phyloP scores from a whole-genome alignment of 495 filamentous ascomycete species.

The Saxispiralis lemnorum region DNA sequence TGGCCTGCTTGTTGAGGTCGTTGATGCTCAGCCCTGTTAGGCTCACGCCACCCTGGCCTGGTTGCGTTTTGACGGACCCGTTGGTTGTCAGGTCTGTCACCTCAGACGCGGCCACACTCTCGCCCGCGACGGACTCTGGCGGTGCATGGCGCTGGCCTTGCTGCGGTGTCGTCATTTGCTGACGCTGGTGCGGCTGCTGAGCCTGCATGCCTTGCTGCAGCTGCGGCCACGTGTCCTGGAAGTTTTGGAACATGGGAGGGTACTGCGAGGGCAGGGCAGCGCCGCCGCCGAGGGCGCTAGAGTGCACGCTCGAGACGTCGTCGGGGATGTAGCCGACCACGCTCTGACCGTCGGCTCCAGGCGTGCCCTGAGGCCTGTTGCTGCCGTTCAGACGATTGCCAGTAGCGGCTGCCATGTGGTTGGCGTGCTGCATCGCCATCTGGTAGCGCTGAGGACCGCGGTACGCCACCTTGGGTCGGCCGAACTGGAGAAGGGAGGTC shows the following conservation, averaged over 20 bases:
- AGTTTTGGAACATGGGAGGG: slow-evolving; percentile 89
- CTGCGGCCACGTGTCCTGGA: slow-evolving; percentile 77
- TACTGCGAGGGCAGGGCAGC: slow-evolving; percentile 50
- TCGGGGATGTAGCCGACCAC: slow-evolving; percentile 90
- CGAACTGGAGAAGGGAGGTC: slow-evolving; percentile 86
- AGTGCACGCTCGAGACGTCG: slow-evolving; percentile 90
- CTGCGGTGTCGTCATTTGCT: slow-evolving; percentile 33
- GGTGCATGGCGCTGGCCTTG: slow-evolving; percentile 5
- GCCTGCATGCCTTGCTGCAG: slow-evolving; percentile 35
- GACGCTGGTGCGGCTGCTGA: slow-evolving; percentile 19
- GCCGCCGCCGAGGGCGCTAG: slow-evolving; percentile 67
- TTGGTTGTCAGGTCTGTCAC: slow-evolving; percentile 60
- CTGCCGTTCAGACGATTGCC: slow-evolving; percentile 37
- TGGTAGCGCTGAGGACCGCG: slow-evolving; percentile 79
- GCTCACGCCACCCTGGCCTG: slow-evolving; percentile 68
- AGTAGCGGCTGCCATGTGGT: slow-evolving; percentile 33
- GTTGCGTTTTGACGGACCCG: slow-evolving; percentile 37
- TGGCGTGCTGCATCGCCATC: slow-evolving; percentile 58
- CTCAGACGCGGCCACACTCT: slow-evolving; percentile 78
- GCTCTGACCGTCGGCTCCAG: slow-evolving; percentile 46
- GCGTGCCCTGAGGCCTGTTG: slow-evolving; percentile 5
- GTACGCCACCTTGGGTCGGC: slow-evolving; percentile 78
- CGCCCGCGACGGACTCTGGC: slow-evolving; percentile 67
- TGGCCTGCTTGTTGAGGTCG: slow-evolving; percentile 56
- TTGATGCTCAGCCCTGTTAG: slow-evolving; percentile 64